A percentile compares a stretch with the other conserved stretches of the same genome.
These are phyloP conservation scores for Penicillium longicatenatum DNA, from an alignment of 495 filamentous ascomycete species.

Conservation along the genomic window DNA sequence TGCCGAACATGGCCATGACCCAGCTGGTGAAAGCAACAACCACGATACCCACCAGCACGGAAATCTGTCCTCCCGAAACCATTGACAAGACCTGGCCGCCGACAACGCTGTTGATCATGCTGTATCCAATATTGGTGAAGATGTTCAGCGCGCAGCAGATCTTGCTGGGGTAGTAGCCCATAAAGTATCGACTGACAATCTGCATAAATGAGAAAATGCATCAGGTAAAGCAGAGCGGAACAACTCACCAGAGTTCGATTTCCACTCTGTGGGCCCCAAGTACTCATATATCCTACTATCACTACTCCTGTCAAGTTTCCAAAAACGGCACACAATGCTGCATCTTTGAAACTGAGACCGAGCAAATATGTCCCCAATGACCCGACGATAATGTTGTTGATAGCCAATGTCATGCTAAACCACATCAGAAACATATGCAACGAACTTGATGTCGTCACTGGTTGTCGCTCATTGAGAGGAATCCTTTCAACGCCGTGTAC, in stretches of 20 bases:
- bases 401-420: conserved; percentile 72
- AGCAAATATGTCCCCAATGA: conserved; percentile 68
- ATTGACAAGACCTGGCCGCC: conserved; percentile 58
- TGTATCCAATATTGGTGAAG: conserved; percentile 69
- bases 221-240: background rate
- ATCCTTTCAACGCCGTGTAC: conserved; percentile 70
- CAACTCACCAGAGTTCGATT: conserved; percentile 65
- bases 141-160: conserved; percentile 67
- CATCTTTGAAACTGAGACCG: conserved; percentile 65
- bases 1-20: conserved; percentile 72
- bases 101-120: conserved; percentile 60
- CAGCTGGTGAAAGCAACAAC: conserved; percentile 63
- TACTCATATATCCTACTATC: conserved; percentile 69
- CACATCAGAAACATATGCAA: conserved; percentile 69
- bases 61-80: conserved; percentile 58
- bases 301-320: conserved; percentile 60
- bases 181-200: conserved; percentile 71
- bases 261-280: conserved; percentile 71
- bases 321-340: conserved; percentile 63
- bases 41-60: conserved; percentile 68
- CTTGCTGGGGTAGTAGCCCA: conserved; percentile 79
- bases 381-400: conserved; percentile 71
- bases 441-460: conserved; percentile 34
- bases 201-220: conserved; percentile 25
- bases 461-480: conserved; percentile 51